Evolutionary conservation across 257 asterid species (phyloP).

Genomic region (Henckelia pumila): DNA sequence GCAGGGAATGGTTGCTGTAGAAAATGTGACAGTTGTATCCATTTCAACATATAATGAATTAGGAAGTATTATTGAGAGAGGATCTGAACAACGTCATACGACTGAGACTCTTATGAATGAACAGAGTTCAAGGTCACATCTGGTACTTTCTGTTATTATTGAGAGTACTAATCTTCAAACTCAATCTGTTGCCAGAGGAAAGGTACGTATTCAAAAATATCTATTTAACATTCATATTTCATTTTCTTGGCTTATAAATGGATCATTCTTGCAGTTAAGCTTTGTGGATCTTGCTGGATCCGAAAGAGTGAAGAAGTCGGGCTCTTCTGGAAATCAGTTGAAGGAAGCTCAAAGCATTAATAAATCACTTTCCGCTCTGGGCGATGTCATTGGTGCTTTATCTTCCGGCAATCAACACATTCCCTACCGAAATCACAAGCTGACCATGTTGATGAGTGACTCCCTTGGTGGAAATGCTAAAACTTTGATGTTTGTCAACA

Average conservation of each 20-base stretch:
- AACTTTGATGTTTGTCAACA: slow-evolving; percentile 89
- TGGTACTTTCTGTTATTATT: slow-evolving; percentile 78
- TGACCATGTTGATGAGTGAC: slow-evolving; percentile 97
- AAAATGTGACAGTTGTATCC: slow-evolving; percentile 63
- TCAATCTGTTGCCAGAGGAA: slow-evolving; percentile 90
- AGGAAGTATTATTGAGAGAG: slow-evolving; percentile 57
- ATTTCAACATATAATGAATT: slow-evolving; percentile 77
- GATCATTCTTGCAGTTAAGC: slow-evolving; percentile 60
- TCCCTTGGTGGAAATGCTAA: slow-evolving; percentile 97
- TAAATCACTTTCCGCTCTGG: slow-evolving; percentile 94
- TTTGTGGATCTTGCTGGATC: slow-evolving; percentile 99
- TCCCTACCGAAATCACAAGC: slow-evolving; percentile 94
- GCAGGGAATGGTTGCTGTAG: slow-evolving; percentile 95
- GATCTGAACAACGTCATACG: slow-evolving; percentile 92
- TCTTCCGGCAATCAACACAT: slow-evolving; percentile 84
- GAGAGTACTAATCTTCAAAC: slow-evolving; percentile 96
- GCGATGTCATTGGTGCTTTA: slow-evolving; percentile 92
- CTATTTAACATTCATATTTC: slow-evolving; percentile 9
- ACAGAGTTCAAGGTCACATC: slow-evolving; percentile 94
- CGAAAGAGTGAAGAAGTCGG: slow-evolving; percentile 88
- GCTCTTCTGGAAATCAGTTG: slow-evolving; percentile 81
- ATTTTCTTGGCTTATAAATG: slow-evolving; percentile 2
- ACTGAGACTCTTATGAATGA: slow-evolving; percentile 89
- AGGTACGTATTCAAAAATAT: slow-evolving; percentile 45
- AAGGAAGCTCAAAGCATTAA: slow-evolving; percentile 98